Conservation (phyloP, 331 rosid species). For the Malus hybrid region DNA sequence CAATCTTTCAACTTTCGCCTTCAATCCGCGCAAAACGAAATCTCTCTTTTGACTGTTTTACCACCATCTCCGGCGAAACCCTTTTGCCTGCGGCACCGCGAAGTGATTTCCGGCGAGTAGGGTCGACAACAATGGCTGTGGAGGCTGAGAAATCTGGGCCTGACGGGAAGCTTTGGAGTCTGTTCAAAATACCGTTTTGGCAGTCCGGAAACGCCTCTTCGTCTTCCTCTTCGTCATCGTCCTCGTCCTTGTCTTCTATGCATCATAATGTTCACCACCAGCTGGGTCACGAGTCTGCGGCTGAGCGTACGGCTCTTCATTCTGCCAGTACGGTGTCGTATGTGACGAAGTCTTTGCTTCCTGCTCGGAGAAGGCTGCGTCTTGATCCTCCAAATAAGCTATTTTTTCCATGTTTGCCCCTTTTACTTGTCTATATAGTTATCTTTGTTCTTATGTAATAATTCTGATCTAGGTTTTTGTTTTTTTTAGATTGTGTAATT, state of each 20-base stretch:
- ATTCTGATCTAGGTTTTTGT: not conserved
- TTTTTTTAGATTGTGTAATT: not conserved
- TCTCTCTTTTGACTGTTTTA: constrained; percentile 26
- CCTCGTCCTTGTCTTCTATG: constrained; percentile 38
- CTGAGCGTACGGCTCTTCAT: constrained; percentile 42
- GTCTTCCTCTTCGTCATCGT: constrained; percentile 20
- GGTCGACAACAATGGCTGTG: constrained; percentile 48
- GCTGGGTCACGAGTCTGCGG: constrained; percentile 50
- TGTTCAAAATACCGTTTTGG: constrained; percentile 89
- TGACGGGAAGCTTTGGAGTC: constrained; percentile 70
- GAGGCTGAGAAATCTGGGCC: constrained; percentile 60
- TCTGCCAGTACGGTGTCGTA: constrained; percentile 59
- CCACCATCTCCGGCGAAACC: constrained; percentile 11
- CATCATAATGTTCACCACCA: constrained; percentile 28
- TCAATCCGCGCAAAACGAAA: constrained; percentile 4
- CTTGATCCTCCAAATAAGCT: constrained; percentile 96
- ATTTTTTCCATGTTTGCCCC: constrained; percentile 71
- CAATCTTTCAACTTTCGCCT: not conserved
- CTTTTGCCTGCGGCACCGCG: not conserved
- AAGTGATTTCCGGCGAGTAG: constrained; percentile 6
- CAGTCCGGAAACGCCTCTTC: constrained; percentile 46
- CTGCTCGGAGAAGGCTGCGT: constrained; percentile 77
- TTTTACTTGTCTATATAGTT: not conserved
- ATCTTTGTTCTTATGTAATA: not conserved
- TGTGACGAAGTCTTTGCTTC: constrained; percentile 75